Percentiles rank a stretch among this genome's conserved stretches.
These are phyloP conservation scores for Rhizopogon rudus DNA, from an alignment of 768 basidiomycete genomes.

Conservation along the genomic window DNA sequence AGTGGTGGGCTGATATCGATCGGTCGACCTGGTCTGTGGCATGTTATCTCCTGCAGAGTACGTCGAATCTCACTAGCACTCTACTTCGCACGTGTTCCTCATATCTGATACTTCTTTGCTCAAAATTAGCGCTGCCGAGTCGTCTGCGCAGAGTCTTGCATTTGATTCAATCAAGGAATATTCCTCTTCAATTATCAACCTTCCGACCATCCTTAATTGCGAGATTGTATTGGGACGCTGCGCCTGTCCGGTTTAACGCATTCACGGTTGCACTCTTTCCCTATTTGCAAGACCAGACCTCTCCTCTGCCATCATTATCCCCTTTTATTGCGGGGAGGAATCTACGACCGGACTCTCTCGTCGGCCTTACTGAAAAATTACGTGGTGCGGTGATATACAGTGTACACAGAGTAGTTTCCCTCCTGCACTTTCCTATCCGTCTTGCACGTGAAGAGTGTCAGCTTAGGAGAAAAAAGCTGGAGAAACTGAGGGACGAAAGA, in stretches of 20 bases:
- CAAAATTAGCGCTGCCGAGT: slow-evolving; percentile 19
- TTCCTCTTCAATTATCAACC: slow-evolving; percentile 41
- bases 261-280: slow-evolving; percentile 63
- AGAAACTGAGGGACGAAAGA: slow-evolving; percentile 59
- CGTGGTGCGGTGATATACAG: slow-evolving; percentile 6
- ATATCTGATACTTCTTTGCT: not conserved
- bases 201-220: slow-evolving; percentile 46
- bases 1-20: slow-evolving; percentile 80
- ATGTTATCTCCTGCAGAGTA: slow-evolving; percentile 78
- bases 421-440: slow-evolving; percentile 47
- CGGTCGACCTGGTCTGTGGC: slow-evolving; percentile 51
- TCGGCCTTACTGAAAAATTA: slow-evolving; percentile 8
- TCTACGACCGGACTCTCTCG: slow-evolving; percentile 3
- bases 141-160: slow-evolving; percentile 30
- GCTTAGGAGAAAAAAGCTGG: slow-evolving; percentile 52
- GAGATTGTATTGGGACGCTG: slow-evolving; percentile 41
- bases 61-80: slow-evolving; percentile 18
- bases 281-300: slow-evolving; percentile 40
- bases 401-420: slow-evolving; percentile 7
- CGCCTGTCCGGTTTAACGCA: slow-evolving; percentile 42
- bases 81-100: not conserved
- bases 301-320: slow-evolving; percentile 13
- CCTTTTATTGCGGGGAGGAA: slow-evolving; percentile 4
- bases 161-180: slow-evolving; percentile 36
- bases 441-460: slow-evolving; percentile 65